Conservation (phyloP, 2,329 filamentous ascomycete genomes). For the Talaromyces sp. region DNA sequence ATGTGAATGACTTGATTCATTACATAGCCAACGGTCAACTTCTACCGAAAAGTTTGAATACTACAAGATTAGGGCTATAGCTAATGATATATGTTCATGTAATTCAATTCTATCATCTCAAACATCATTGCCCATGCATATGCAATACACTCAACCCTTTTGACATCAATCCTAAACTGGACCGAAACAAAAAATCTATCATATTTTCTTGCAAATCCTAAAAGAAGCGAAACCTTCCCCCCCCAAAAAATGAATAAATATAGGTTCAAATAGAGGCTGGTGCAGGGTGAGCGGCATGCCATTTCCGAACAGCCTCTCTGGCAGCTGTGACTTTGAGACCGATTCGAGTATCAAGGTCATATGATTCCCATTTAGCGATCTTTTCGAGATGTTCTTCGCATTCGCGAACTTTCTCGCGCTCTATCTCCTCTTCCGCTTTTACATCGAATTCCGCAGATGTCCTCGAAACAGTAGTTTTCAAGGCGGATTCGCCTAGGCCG, state of each 20-base stretch:
- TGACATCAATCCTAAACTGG: background rate
- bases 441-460: constrained; percentile 15
- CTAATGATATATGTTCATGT: background rate
- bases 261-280: background rate
- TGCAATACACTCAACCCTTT: background rate
- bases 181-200: background rate
- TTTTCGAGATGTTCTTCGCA: constrained; percentile 55
- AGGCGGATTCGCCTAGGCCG: constrained; percentile 10
- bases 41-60: too few species aligned
- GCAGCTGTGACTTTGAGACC: constrained; percentile 46
- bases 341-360: constrained; percentile 57
- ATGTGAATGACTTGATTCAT: too few species aligned
- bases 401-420: constrained; percentile 43
- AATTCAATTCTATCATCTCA: background rate
- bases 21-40: too few species aligned
- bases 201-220: background rate
- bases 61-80: background rate
- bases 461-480: constrained; percentile 3
- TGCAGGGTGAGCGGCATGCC: constrained; percentile 29
- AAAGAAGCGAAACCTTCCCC: background rate
- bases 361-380: constrained; percentile 57
- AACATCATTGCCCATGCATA: background rate
- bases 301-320: constrained; percentile 40
- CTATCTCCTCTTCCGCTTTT: constrained; percentile 23
- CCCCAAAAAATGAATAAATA: background rate